These are phyloP conservation scores for Parathielavia hyrcaniae DNA, from an alignment of 495 filamentous ascomycete species.

Conservation along the genomic window DNA sequence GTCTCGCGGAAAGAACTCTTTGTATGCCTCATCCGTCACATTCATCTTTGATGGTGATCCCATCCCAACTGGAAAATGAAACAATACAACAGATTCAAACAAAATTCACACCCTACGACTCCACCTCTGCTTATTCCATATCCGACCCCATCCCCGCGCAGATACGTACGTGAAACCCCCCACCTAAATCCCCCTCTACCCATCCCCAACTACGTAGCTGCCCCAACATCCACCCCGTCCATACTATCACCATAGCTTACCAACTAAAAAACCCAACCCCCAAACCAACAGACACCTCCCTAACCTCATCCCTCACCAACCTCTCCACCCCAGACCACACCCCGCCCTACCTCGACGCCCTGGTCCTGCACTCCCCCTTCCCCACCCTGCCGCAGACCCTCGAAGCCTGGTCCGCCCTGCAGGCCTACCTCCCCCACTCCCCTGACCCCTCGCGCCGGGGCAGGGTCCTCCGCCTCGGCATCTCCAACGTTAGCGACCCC, in stretches of 20 bases:
- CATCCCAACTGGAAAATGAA: background rate
- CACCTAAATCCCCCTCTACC: slow-evolving; percentile 55
- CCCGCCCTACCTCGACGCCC: slow-evolving; percentile 60
- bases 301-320: slow-evolving; percentile 63
- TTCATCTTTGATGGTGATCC: slow-evolving; percentile 13
- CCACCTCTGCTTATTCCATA: slow-evolving; percentile 55
- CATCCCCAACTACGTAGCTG: no score
- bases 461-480: slow-evolving; percentile 58
- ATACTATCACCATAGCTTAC: no score
- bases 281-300: slow-evolving; percentile 45
- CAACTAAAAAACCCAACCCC: no score
- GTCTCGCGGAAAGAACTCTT: slow-evolving; percentile 55
- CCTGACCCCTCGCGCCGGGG: background rate
- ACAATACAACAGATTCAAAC: slow-evolving; percentile 60
- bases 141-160: slow-evolving; percentile 54
- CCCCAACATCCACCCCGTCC: no score
- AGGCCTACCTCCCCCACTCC: slow-evolving; percentile 54
- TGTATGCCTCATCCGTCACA: slow-evolving; percentile 8
- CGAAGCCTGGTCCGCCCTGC: slow-evolving; percentile 57
- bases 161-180: slow-evolving; percentile 57
- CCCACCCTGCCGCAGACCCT: slow-evolving; percentile 52
- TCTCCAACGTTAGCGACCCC: slow-evolving; percentile 63
- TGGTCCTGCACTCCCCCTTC: slow-evolving; percentile 68
- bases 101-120: slow-evolving; percentile 62
- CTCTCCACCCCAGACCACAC: slow-evolving; percentile 38